Base-by-base conservation (phyloP, 257 asterid species). In the Capsicum rhomboideum region DNA sequence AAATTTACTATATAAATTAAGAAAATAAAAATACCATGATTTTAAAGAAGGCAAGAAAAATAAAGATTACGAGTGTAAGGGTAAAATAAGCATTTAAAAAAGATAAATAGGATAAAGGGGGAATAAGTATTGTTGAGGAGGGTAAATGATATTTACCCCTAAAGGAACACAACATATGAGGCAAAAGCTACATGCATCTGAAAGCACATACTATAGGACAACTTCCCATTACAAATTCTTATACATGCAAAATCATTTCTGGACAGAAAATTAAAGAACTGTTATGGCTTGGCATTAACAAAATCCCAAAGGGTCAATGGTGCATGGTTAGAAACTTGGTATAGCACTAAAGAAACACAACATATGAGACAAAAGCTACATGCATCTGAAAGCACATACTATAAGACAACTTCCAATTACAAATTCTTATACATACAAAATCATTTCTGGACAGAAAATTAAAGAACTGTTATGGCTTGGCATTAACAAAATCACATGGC, bases 401-500 rank as follows among this genome's bases (percentile, higher is more conserved):
- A 75, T 14, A 75, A 49, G 37, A 49, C 80, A 75, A 23, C 42
- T 75, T 75, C 44, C 63, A 63, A 52, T 75, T 77, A 77, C 50
- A 77, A 68, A 16, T 77, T 28, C 81, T 77, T 77, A 28, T 26
- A 77, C 81, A 50, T 50, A 77, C 46, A 77, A 16, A 77, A 77
- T 50, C 61, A 26, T 26, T 75, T 75, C 59, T 49, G 37, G 42
- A 49, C 9, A 75, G 61, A 26, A 44, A 44, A 49, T 75, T 14
- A 14, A 72, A 72, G 23, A 74, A 75, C 81, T 16, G 81, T 75
- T 26, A 46, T 46, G 5, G 56, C 63, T 34, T 77, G 61, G 26
- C 81, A 49, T 50, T 77, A 77, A 77, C 81, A 77, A 77, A 77
- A 77, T 77, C 63, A 77, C 21, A 50, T 77, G 81, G 63, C 63